Base-by-base conservation (phyloP, 164 flowering plant species). In the Chimonanthus salicifolius region DNA sequence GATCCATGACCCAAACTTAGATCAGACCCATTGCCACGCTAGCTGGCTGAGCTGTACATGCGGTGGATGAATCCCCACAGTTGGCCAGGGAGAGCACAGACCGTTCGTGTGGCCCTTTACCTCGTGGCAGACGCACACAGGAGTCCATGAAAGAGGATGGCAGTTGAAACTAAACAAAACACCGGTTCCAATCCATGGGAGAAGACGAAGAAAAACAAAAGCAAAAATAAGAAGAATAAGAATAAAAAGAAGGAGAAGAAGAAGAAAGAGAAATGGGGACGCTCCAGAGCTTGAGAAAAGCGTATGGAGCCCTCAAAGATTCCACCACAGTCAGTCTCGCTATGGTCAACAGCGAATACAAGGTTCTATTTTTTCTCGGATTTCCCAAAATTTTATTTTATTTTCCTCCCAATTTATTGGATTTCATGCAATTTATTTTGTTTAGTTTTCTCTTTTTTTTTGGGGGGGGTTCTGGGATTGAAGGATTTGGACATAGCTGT, bases 401-500 rank as follows among this genome's bases (percentile, higher is more conserved):
- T 33, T 33, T 33, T 33, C 33, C 33, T 33, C 33, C 33, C 33
- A 33, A 33, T 33, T 13, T 11, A 54, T 54, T 54, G n/a, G 9
- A 49, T 49, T 54, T 54, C 11, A 10, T 54, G n/a, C 10, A 11
- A 15, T 54, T 8, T 71, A 75, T 51, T 47, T 16, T 44, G 4
- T 16, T 66, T 13, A 4, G 44, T 43, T 13, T 64, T 10, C 49
- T 46, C 10, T 9, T 11, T 10, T 65, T 44, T 15, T 43, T 33
- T 0, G 21, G 33, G 33, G 33, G 33, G 33, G 16, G 16, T 62
- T 18, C 9, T 11, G 7, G 15, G 16, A n/a, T 47, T 5, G 2
- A 74, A 91, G 96, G 96, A 91, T 71, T 78, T 91, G 85, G 97
- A 92, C 77, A 88, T 92, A 64, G 97, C 97, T 67, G 85, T 91